Conservation (phyloP, 371 early-diverging fungal species). For the Rhizopus sp. region DNA sequence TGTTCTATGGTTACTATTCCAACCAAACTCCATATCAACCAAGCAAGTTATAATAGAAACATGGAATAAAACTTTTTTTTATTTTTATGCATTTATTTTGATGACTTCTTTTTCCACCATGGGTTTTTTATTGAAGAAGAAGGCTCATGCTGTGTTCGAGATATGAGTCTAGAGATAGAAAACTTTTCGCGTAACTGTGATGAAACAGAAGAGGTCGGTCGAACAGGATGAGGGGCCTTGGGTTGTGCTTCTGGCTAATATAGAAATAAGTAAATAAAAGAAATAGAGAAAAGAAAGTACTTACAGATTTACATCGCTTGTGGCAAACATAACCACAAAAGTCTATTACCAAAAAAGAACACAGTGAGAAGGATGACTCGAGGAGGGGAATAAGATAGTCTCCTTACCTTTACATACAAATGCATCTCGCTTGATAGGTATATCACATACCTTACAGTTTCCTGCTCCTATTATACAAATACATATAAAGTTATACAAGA, state of each 20-base stretch:
- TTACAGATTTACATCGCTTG: constrained; percentile 36
- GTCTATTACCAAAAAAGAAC: constrained; percentile 2
- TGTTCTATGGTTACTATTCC: constrained; percentile 39
- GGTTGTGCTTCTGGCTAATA: neutral
- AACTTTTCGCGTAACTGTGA: constrained; percentile 35
- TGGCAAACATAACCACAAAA: constrained; percentile 47
- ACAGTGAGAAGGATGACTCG: neutral
- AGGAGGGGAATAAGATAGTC: neutral
- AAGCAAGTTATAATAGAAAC: constrained; percentile 10
- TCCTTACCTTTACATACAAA: constrained; percentile 42
- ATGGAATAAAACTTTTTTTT: constrained; percentile 3
- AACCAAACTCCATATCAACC: constrained; percentile 7
- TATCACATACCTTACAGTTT: constrained; percentile 42
- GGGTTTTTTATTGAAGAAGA: neutral
- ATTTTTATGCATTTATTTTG: constrained; percentile 7
- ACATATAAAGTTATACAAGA: neutral
- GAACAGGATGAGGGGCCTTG: constrained; percentile 9
- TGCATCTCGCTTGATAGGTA: constrained; percentile 39
- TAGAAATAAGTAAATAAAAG: neutral
- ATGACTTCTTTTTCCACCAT: constrained; percentile 15
- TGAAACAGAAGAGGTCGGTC: constrained; percentile 36
- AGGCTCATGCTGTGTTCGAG: constrained; percentile 1
- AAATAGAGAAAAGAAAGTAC: neutral
- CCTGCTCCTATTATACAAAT: constrained; percentile 23
- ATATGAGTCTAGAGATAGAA: constrained; percentile 33